phyloP scores from a whole-genome alignment of 2,329 filamentous ascomycete species.

The Pezicula carpinea region DNA sequence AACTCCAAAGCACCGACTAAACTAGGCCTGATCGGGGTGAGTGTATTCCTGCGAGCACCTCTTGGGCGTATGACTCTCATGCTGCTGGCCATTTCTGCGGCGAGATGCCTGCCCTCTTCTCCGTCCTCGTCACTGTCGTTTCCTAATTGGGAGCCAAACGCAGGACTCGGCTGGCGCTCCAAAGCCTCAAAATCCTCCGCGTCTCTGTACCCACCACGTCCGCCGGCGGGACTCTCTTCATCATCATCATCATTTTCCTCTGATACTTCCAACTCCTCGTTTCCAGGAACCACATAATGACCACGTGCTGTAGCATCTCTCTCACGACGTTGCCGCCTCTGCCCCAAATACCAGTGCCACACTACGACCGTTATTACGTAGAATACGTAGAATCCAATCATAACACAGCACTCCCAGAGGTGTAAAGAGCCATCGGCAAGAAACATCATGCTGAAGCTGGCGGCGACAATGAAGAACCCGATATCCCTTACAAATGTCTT shows the following conservation, averaged over 20 bases:
- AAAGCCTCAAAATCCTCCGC: conserved; percentile 27
- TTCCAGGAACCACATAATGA: conserved; percentile 61
- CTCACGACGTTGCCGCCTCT: conserved; percentile 53
- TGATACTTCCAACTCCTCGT: conserved; percentile 47
- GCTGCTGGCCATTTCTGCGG: conserved; percentile 82
- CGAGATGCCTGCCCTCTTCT: conserved; percentile 60
- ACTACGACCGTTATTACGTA: conserved; percentile 84
- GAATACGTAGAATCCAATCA: conserved; percentile 88
- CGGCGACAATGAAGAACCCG: conserved; percentile 83
- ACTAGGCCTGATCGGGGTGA: conserved; percentile 86
- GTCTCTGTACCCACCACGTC: conserved; percentile 24
- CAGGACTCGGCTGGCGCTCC: conserved; percentile 29
- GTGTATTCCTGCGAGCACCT: conserved; percentile 63
- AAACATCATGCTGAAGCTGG: conserved; percentile 82
- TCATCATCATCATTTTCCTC: conserved; percentile 63
- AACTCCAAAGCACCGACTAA: conserved; percentile 93
- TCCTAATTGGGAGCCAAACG: conserved; percentile 35
- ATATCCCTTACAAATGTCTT: conserved; percentile 91
- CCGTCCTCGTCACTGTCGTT: conserved; percentile 42
- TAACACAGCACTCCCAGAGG: conserved; percentile 82
- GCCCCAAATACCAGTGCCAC: conserved; percentile 84
- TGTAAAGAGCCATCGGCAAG: conserved; percentile 78
- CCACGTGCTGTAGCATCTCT: conserved; percentile 69
- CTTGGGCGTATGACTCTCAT: conserved; percentile 80
- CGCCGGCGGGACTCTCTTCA: conserved; percentile 40